A percentile compares a stretch with the other conserved stretches of the same genome.
These are phyloP conservation scores for Daldinia sp. DNA, from an alignment of 2,329 filamentous ascomycete genomes.

Conservation along the genomic window DNA sequence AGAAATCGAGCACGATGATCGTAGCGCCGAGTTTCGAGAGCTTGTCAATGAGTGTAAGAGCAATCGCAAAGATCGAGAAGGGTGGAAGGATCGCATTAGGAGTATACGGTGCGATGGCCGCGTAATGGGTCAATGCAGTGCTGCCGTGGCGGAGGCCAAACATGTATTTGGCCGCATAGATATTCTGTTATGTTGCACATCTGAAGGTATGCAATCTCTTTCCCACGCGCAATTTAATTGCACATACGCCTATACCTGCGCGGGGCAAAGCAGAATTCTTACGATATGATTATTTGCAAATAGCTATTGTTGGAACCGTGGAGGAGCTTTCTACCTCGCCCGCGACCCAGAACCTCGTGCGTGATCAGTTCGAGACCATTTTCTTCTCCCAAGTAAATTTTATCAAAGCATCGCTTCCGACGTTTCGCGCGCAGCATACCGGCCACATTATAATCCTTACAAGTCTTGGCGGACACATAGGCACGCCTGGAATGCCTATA, in stretches of 20 bases:
- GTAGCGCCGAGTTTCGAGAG: constrained; percentile 82
- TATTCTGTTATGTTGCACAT: constrained; percentile 89
- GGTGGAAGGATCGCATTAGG: constrained; percentile 83
- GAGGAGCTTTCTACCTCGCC: constrained; percentile 85
- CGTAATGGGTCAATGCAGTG: constrained; percentile 78
- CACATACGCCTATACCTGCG: constrained; percentile 12
- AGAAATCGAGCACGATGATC: constrained; percentile 81
- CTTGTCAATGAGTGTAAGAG: constrained; percentile 79
- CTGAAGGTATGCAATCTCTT: constrained; percentile 71
- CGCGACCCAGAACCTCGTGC: constrained; percentile 80
- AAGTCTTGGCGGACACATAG: constrained; percentile 91
- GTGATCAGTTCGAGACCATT: constrained; percentile 92
- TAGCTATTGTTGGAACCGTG: constrained; percentile 88
- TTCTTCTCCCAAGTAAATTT: constrained; percentile 98
- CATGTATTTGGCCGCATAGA: constrained; percentile 88
- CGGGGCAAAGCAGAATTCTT: constrained; percentile 35
- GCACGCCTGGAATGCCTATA: constrained; percentile 89
- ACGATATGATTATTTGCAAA: constrained; percentile 30
- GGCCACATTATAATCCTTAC: constrained; percentile 93
- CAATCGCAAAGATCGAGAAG: constrained; percentile 72
- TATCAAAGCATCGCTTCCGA: constrained; percentile 87
- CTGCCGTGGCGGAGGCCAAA: constrained; percentile 87
- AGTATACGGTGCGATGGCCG: constrained; percentile 74
- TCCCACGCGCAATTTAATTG: constrained; percentile 8
- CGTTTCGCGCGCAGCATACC: constrained; percentile 81